These are phyloP conservation scores for Paxillus ammoniavirescens DNA, from an alignment of 768 basidiomycete species.

Conservation along the genomic window DNA sequence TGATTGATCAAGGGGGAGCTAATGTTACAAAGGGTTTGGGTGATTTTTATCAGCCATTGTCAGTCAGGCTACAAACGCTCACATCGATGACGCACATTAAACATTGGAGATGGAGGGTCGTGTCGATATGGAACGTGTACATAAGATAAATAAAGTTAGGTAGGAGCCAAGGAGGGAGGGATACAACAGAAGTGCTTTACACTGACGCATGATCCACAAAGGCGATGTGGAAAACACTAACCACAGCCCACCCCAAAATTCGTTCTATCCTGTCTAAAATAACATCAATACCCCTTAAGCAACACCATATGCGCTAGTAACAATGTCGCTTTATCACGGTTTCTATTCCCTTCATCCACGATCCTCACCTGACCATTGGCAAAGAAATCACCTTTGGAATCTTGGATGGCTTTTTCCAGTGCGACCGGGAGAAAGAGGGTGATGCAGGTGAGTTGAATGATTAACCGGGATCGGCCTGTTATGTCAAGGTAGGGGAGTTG, in stretches of 20 bases:
- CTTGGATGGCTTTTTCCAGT: conserved; percentile 65
- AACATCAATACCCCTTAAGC: conserved; percentile 57
- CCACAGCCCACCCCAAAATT: conserved; percentile 30
- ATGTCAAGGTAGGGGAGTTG: conserved; percentile 77
- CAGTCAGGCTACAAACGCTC: too few relatives aligned
- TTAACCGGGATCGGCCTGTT: conserved; percentile 69
- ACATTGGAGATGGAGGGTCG: background rate
- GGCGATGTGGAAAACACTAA: background rate
- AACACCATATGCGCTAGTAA: conserved; percentile 59
- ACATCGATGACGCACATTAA: background rate
- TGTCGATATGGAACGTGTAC: background rate
- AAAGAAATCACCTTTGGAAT: conserved; percentile 24
- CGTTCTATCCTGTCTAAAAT: conserved; percentile 69
- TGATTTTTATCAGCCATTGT: too few relatives aligned
- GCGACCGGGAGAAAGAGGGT: conserved; percentile 72
- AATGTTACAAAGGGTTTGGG: too few relatives aligned
- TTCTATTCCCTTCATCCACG: conserved; percentile 11
- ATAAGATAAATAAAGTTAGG: background rate
- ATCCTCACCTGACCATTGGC: conserved; percentile 4
- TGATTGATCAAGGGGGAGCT: too few relatives aligned
- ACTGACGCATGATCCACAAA: background rate
- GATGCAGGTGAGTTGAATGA: conserved; percentile 75
- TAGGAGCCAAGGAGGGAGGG: too few relatives aligned
- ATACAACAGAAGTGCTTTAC: background rate
- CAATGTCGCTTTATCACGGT: conserved; percentile 30